phyloP scores from a whole-genome alignment of 179 eudicot genomes.

The Carnegiea gigantea region DNA sequence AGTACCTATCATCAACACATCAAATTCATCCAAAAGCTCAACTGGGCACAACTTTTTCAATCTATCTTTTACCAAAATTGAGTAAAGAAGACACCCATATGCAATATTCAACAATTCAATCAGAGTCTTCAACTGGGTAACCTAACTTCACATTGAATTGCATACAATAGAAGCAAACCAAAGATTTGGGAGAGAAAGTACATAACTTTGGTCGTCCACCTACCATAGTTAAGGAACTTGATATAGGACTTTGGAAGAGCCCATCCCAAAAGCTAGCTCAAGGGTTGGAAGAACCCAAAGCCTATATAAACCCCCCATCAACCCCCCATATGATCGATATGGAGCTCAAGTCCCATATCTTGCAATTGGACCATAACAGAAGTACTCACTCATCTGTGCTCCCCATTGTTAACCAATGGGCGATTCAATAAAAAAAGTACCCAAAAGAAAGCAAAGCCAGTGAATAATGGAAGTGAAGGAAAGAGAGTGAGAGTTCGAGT shows the following conservation, averaged over 20 bases:
- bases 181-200: background rate
- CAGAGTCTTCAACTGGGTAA: conserved; percentile 16
- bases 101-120: conserved; percentile 10
- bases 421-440: background rate
- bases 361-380: conserved; percentile 42
- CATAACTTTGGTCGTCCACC: conserved; percentile 91
- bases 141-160: conserved; percentile 7
- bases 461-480: background rate
- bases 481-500: background rate
- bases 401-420: conserved; percentile 42
- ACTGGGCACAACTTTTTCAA: conserved; percentile 3
- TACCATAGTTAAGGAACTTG: conserved; percentile 41
- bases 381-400: conserved; percentile 72
- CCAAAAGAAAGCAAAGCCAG: background rate
- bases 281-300: no score
- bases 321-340: no score
- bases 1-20: conserved; percentile 55
- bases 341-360: no score
- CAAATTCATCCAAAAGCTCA: conserved; percentile 12
- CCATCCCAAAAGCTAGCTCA: no score
- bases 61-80: background rate
- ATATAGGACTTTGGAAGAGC: no score
- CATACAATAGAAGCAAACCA: background rate
- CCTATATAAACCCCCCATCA: no score
- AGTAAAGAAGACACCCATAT: background rate